Percentiles rank a stretch among this genome's conserved stretches.
phyloP scores from a whole-genome alignment of 306 rosid species.

The Cicer chorassanicum region DNA sequence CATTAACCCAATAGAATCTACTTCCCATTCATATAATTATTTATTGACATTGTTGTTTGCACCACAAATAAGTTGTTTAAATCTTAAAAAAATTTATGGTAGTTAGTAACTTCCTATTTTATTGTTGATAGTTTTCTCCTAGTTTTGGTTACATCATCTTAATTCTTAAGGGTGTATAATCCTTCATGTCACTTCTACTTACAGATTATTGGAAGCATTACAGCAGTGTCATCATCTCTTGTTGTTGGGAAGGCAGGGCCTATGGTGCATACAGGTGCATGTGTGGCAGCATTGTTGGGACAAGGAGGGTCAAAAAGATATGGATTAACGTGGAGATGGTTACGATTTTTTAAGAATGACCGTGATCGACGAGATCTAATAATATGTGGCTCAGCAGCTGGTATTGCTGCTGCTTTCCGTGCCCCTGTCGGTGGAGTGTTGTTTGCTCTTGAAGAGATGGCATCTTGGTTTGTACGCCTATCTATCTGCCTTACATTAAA shows the following conservation, averaged over 20 bases:
- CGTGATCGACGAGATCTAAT: slow-evolving; percentile 88
- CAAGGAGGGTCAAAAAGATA: slow-evolving; percentile 85
- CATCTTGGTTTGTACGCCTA: slow-evolving; percentile 71
- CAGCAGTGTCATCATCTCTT: slow-evolving; percentile 90
- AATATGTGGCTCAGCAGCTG: slow-evolving; percentile 92
- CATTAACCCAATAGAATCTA: too few species aligned
- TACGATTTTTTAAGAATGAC: slow-evolving; percentile 78
- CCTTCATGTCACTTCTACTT: slow-evolving; percentile 31
- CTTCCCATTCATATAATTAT: too few species aligned
- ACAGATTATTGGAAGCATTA: slow-evolving; percentile 89
- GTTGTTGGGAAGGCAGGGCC: slow-evolving; percentile 95
- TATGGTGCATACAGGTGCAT: slow-evolving; percentile 96
- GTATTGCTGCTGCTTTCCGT: slow-evolving; percentile 94
- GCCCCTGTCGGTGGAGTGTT: slow-evolving; percentile 96
- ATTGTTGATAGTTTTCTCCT: not conserved
- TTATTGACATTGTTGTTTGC: too few species aligned
- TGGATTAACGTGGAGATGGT: slow-evolving; percentile 82
- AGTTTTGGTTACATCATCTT: slow-evolving; percentile 5
- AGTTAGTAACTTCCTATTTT: too few species aligned
- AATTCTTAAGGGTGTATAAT: slow-evolving; percentile 1
- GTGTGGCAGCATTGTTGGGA: slow-evolving; percentile 81
- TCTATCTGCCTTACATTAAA: slow-evolving; percentile 26
- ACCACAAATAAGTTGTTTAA: too few species aligned
- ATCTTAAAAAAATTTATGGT: too few species aligned
- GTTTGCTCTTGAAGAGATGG: slow-evolving; percentile 95